Conservation (phyloP, 2,329 filamentous ascomycete species). For the Aspergillus fructus region DNA sequence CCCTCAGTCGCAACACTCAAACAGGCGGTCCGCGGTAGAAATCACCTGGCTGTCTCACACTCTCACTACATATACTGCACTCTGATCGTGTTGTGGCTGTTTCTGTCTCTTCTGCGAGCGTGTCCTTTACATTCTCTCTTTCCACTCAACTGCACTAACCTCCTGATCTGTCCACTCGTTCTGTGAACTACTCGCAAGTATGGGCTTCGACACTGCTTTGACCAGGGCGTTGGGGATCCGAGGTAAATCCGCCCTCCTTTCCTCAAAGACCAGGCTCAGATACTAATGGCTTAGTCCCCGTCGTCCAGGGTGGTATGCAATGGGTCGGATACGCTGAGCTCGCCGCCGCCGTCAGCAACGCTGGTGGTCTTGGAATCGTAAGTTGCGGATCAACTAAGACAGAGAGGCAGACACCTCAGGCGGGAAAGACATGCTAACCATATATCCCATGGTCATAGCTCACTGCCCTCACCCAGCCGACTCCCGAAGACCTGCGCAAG, state of each 20-base stretch:
- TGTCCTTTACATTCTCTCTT: neutral
- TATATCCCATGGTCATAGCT: constrained; percentile 38
- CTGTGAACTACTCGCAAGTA: constrained; percentile 29
- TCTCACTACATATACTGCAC: constrained; percentile 1
- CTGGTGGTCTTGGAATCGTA: constrained; percentile 54
- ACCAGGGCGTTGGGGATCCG: constrained; percentile 59
- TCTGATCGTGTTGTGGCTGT: neutral
- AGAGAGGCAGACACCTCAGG: neutral
- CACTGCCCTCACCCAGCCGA: constrained; percentile 77
- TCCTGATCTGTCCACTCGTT: neutral
- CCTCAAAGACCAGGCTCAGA: neutral
- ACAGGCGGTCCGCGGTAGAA: constrained; percentile 25
- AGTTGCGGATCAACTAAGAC: constrained; percentile 3
- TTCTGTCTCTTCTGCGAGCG: neutral
- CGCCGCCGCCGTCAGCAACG: constrained; percentile 54
- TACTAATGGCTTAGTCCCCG: constrained; percentile 38
- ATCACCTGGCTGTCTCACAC: neutral
- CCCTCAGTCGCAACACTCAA: constrained; percentile 21
- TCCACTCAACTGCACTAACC: neutral
- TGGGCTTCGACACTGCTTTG: constrained; percentile 66
- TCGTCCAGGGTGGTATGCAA: constrained; percentile 56
- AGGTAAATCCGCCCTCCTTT: constrained; percentile 27
- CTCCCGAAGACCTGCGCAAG: constrained; percentile 84
- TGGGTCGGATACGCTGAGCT: constrained; percentile 57
- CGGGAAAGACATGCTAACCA: constrained; percentile 1